Base-by-base conservation (phyloP, 306 rosid species). In the Medicago arabica region DNA sequence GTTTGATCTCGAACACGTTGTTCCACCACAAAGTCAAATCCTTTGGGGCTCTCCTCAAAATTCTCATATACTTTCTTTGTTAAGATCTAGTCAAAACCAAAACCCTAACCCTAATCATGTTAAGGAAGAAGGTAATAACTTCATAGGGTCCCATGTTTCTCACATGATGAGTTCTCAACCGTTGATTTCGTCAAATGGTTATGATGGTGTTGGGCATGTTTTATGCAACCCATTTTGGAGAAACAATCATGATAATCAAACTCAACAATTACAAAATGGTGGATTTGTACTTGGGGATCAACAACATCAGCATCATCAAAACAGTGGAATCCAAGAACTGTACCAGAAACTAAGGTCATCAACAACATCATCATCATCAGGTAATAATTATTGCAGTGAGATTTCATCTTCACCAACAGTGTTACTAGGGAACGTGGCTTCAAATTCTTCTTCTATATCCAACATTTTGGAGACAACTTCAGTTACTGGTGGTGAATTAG, bases 41-140 rank as follows among this genome's bases (percentile, higher is more conserved):
- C 82, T 89, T 0, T 95, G 98, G 98, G 98, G 98, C 0, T 92
- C 97, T 1, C 91, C 98, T 0, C 98, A 92, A 75, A 90, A 89
- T 67, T 86, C 96, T 36, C 97, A 88, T 38, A 72, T 92, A 0
- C 43, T 95, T 59, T 85, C 97, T 34, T 57, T 95, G 11, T 77
- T 95, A 3, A 86, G 93, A 83, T 84, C 93, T 38, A 54, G 75
- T 23, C 92, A 87, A 67, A 88, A 68, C 38, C 92, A 87, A 67
- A 88, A 65, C 90, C 89, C 96, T 87, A 91, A 39, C 81, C 81
- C 88, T 85, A 85, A 58, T 39, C 80, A 51, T 53, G 40, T 12
- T 55, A 72, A 91, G 89, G 91, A 84, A 82, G 91, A 91, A 75
- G 83, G 86, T 21, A 74, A 61, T 61, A 28, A 53, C 50, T 70